Evolutionary conservation across 805 yeast genomes (phyloP).

Genomic region (Starmerella ratchasimensis): DNA sequence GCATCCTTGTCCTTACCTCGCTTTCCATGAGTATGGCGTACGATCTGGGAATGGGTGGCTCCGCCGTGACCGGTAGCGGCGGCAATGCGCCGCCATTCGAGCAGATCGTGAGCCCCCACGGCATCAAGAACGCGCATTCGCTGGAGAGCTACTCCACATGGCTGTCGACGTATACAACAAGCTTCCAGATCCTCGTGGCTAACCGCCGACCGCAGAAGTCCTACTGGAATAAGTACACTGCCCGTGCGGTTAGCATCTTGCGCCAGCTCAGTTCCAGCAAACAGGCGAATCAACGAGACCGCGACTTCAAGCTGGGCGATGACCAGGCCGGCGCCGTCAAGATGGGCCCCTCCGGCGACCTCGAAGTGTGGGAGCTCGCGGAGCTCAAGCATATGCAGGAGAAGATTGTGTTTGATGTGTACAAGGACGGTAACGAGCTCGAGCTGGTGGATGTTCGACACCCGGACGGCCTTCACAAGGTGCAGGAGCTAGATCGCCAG

Average conservation of each 20-base stretch:
- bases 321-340: neutral
- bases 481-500: conserved; percentile 38
- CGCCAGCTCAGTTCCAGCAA: conserved; percentile 7
- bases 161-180: conserved; percentile 16
- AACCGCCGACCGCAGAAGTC: conserved; percentile 47
- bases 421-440: conserved; percentile 32
- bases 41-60: conserved; percentile 60
- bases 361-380: conserved; percentile 31
- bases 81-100: conserved; percentile 19
- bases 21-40: conserved; percentile 55
- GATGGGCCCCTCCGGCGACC: conserved; percentile 1
- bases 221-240: conserved; percentile 37
- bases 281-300: neutral
- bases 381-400: conserved; percentile 46
- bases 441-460: conserved; percentile 26
- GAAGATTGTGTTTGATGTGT: conserved; percentile 28
- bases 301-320: neutral
- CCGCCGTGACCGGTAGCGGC: conserved; percentile 17
- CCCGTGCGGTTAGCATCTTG: conserved; percentile 42
- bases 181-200: conserved; percentile 33
- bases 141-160: conserved; percentile 40
- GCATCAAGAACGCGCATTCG: conserved; percentile 29
- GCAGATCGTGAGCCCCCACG: conserved; percentile 29
- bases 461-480: conserved; percentile 30
- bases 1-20: conserved; percentile 55